A percentile compares a stretch with the other conserved stretches of the same genome.
Conservation (phyloP, 139 green algal species). For the Monoraphidium neglectum region DNA sequence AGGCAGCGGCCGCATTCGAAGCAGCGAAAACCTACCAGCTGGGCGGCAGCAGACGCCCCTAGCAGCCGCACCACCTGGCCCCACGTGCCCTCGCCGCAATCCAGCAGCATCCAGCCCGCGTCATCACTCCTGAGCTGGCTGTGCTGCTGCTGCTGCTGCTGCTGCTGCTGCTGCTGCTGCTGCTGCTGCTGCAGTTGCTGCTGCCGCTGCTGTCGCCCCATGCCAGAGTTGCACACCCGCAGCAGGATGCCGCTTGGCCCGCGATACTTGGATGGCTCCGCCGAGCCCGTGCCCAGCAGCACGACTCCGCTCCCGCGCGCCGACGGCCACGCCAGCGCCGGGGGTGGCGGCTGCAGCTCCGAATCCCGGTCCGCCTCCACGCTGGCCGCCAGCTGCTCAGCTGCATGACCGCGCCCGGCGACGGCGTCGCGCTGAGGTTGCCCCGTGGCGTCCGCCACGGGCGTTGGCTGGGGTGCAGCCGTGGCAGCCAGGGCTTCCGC, state of each 20-base stretch:
- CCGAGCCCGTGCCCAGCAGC: constrained; percentile 84
- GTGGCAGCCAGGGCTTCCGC: background rate
- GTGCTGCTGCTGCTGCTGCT: background rate
- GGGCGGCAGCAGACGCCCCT: constrained; percentile 27
- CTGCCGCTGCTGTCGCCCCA: background rate
- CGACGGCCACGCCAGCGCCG: constrained; percentile 15
- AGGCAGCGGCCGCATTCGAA: too few relatives aligned
- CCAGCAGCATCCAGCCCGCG: constrained; percentile 64
- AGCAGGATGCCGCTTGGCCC: constrained; percentile 65
- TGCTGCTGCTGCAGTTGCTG: background rate
- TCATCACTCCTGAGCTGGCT: background rate
- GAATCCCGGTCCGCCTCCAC: background rate
- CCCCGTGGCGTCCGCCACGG: background rate
- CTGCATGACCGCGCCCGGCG: background rate
- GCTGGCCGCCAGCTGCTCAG: background rate
- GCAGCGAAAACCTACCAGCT: constrained; percentile 17
- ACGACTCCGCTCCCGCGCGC: constrained; percentile 41
- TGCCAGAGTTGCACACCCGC: background rate
- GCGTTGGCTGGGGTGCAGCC: background rate
- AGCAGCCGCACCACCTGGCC: constrained; percentile 56
- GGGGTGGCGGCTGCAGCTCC: constrained; percentile 3
- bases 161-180: background rate
- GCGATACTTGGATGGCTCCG: constrained; percentile 85
- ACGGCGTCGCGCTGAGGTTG: too few relatives aligned
- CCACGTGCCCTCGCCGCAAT: constrained; percentile 76